These are phyloP conservation scores for Bocquillonia castaneifolia DNA, from an alignment of 441 rosid species.

Conservation along the genomic window DNA sequence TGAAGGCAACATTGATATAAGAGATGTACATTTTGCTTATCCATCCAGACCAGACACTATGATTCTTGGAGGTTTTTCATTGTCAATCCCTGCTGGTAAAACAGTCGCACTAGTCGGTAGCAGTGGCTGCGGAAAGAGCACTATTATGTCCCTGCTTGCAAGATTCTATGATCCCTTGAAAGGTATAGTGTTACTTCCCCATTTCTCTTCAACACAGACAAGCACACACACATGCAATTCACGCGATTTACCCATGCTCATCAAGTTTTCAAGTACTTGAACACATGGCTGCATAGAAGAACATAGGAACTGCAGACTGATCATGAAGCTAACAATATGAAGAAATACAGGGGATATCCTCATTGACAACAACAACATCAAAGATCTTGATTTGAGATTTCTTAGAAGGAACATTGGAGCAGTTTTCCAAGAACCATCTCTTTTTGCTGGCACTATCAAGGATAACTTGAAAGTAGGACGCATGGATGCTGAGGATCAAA, in stretches of 20 bases:
- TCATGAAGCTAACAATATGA: not conserved
- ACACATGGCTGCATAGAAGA: not conserved
- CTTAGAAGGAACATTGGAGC: conserved; percentile 50
- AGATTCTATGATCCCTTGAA: conserved; percentile 59
- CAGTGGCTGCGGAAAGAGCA: conserved; percentile 72
- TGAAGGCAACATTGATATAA: conserved; percentile 47
- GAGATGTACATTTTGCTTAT: conserved; percentile 44
- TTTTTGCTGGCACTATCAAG: conserved; percentile 54
- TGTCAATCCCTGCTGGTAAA: conserved; percentile 59
- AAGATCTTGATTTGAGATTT: conserved; percentile 49
- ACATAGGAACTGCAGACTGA: not conserved
- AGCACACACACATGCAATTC: not conserved
- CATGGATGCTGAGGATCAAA: conserved; percentile 44
- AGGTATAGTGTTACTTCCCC: conserved; percentile 30
- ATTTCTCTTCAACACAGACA: not conserved
- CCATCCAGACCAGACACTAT: conserved; percentile 47
- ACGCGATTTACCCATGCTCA: not conserved
- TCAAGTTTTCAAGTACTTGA: not conserved
- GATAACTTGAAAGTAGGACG: conserved; percentile 62
- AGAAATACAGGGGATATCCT: conserved; percentile 42
- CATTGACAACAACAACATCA: conserved; percentile 49
- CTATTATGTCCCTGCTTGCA: conserved; percentile 48
- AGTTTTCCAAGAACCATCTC: conserved; percentile 63
- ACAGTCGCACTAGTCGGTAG: conserved; percentile 57
- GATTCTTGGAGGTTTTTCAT: conserved; percentile 48